These are phyloP conservation scores for Macadamia tetraphylla DNA, from an alignment of 164 flowering plant species.

Conservation along the genomic window DNA sequence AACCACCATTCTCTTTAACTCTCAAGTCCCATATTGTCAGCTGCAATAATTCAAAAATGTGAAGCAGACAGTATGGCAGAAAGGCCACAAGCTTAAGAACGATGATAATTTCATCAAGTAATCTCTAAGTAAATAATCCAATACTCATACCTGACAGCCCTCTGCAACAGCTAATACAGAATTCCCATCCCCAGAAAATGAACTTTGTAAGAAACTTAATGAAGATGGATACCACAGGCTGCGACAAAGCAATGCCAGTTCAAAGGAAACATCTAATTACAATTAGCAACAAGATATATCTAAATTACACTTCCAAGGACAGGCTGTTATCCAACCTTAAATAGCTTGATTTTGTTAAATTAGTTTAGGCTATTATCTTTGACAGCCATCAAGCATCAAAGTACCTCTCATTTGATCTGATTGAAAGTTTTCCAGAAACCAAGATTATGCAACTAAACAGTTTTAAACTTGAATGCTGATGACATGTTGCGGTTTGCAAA, in stretches of 20 bases:
- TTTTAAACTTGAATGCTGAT: too few species aligned
- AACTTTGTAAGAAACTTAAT: constrained; percentile 45
- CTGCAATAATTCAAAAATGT: constrained; percentile 27
- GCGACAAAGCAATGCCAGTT: constrained; percentile 15
- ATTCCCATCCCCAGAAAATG: constrained; percentile 32
- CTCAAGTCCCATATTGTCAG: constrained; percentile 78
- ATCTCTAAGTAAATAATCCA: not conserved
- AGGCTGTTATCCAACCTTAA: too few species aligned
- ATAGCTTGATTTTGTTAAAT: too few species aligned
- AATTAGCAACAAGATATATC: not conserved
- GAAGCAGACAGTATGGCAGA: constrained; percentile 9
- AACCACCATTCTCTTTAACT: constrained; percentile 75
- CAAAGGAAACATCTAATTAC: not conserved
- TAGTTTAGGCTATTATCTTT: too few species aligned
- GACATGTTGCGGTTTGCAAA: too few species aligned
- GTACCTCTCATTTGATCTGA: too few species aligned
- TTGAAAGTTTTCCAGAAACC: too few species aligned
- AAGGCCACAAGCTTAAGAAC: not conserved
- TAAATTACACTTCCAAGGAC: too few species aligned
- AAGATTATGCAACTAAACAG: too few species aligned
- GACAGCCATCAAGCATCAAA: too few species aligned
- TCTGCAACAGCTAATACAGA: constrained; percentile 65
- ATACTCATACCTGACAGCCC: constrained; percentile 62
- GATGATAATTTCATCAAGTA: constrained; percentile 1
- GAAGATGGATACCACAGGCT: constrained; percentile 75